A percentile compares a stretch with the other conserved stretches of the same genome.
phyloP scores from a whole-genome alignment of 306 rosid genomes.

The Vachellia pachyceras region DNA sequence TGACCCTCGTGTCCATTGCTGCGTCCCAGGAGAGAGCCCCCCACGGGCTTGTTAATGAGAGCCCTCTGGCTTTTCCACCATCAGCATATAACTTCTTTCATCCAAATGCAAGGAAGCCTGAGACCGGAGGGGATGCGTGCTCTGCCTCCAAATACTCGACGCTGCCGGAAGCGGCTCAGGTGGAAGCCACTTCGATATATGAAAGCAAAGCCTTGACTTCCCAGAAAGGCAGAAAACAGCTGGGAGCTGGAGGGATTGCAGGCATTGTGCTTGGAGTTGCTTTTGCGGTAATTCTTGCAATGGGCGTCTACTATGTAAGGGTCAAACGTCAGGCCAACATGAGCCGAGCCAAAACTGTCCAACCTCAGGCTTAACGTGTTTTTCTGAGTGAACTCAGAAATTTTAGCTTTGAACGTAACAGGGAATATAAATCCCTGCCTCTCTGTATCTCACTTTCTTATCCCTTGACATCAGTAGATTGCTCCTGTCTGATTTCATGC shows the following conservation, averaged over 20 bases:
- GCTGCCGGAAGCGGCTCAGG: constrained; percentile 75
- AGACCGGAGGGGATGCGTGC: constrained; percentile 56
- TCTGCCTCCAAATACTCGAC: constrained; percentile 69
- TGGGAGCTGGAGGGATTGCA: constrained; percentile 61
- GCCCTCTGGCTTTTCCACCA: constrained; percentile 70
- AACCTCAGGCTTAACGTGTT: constrained; percentile 54
- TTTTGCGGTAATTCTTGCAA: constrained; percentile 59
- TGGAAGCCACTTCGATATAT: constrained; percentile 58
- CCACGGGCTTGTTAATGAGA: constrained; percentile 72
- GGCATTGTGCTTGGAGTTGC: constrained; percentile 69
- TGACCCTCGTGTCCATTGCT: constrained; percentile 51
- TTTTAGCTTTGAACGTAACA: not conserved
- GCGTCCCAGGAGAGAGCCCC: constrained; percentile 83
- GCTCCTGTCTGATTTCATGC: constrained; percentile 2
- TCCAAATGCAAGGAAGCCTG: constrained; percentile 57
- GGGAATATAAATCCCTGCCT: not conserved
- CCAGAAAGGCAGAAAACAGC: constrained; percentile 29
- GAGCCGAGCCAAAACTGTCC: constrained; percentile 50
- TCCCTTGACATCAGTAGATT: constrained; percentile 23
- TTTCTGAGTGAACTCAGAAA: not conserved
- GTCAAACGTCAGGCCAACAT: constrained; percentile 59
- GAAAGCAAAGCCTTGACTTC: constrained; percentile 48
- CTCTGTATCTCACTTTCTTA: not conserved
- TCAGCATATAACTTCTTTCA: constrained; percentile 85
- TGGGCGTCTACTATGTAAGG: constrained; percentile 65